A percentile compares a stretch with the other conserved stretches of the same genome.
phyloP scores from a whole-genome alignment of 106 monocot species.

The Dendrobium officinale region DNA sequence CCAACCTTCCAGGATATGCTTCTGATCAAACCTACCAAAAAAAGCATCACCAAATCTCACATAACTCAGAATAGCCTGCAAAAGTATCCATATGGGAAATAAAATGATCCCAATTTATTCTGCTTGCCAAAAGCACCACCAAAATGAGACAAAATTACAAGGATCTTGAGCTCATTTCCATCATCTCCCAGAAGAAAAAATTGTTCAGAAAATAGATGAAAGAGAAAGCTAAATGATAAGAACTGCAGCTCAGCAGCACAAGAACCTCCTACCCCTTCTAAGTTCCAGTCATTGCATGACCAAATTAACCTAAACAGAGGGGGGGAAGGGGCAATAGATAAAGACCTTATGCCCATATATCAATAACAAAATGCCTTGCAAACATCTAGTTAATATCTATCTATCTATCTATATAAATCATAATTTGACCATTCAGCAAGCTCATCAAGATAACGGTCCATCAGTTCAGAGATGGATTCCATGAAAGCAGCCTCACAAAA shows the following conservation, averaged over 20 bases:
- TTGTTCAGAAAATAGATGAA: not conserved
- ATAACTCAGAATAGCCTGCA: not conserved
- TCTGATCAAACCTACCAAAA: too few relatives aligned
- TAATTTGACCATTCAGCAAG: slow-evolving; percentile 2
- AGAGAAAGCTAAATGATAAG: not conserved
- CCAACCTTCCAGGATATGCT: too few relatives aligned
- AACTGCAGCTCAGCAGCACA: not conserved
- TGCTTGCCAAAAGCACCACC: not conserved
- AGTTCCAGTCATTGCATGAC: not conserved
- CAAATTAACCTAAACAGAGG: not conserved
- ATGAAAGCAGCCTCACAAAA: slow-evolving; percentile 34
- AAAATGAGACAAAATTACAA: not conserved
- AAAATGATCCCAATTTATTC: not conserved
- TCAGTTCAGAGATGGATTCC: slow-evolving; percentile 34
- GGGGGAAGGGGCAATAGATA: not conserved
- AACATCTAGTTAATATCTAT: not conserved
- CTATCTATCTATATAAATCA: not conserved
- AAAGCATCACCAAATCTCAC: too few relatives aligned
- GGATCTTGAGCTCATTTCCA: slow-evolving; percentile 4
- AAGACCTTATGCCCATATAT: not conserved
- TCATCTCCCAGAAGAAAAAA: not conserved
- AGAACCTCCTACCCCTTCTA: slow-evolving; percentile 11
- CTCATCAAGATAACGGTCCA: slow-evolving; percentile 41
- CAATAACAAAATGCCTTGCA: not conserved
- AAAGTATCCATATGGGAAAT: not conserved